These are phyloP conservation scores for Phytophthora megakarya DNA, from an alignment of 352 stramenopile species.

Conservation along the genomic window DNA sequence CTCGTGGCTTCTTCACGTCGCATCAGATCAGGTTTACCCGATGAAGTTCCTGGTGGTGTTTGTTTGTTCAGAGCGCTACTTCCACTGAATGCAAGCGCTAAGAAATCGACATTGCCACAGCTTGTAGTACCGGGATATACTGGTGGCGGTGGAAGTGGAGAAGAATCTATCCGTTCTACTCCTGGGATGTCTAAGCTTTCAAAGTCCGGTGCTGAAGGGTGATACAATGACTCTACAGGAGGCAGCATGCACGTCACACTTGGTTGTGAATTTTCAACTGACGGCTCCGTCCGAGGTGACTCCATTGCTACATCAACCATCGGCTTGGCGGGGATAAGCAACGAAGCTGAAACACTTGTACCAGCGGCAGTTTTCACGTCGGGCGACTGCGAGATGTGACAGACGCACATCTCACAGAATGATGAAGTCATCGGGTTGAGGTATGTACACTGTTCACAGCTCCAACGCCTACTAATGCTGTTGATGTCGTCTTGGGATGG, in stretches of 20 bases:
- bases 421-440: constrained; percentile 57
- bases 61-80: constrained; percentile 11
- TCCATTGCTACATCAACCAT: constrained; percentile 15
- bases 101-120: constrained; percentile 41
- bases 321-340: constrained; percentile 22
- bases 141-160: constrained; percentile 11
- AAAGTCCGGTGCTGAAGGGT: constrained; percentile 37
- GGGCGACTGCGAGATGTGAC: constrained; percentile 54
- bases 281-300: constrained; percentile 2
- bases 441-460: constrained; percentile 62
- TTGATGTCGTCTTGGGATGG: constrained; percentile 5
- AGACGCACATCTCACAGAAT: constrained; percentile 67
- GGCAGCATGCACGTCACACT: constrained; percentile 14
- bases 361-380: constrained; percentile 26
- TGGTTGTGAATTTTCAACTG: neutral
- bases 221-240: constrained; percentile 19
- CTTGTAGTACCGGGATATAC: constrained; percentile 12
- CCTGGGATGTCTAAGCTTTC: constrained; percentile 2
- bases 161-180: constrained; percentile 12
- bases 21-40: constrained; percentile 31
- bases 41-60: neutral
- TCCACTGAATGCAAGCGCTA: constrained; percentile 55
- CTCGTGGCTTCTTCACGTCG: constrained; percentile 27
- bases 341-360: constrained; percentile 28
- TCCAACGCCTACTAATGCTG: constrained; percentile 37